Evolutionary conservation across 805 yeast genomes (phyloP).

Genomic region (Candida coleopterorum): DNA sequence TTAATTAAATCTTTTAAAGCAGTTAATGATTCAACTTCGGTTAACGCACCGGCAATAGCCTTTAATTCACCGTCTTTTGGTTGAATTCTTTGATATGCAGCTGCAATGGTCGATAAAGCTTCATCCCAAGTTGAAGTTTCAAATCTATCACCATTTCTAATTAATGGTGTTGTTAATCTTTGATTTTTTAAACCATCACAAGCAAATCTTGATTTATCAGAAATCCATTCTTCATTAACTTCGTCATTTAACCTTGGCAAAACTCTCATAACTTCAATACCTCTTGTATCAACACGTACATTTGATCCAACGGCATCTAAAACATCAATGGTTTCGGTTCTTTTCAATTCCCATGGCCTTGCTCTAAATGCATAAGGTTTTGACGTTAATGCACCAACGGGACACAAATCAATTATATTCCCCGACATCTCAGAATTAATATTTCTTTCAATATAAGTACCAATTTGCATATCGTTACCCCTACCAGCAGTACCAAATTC

Average conservation of each 20-base stretch:
- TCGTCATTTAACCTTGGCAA: conserved; percentile 84
- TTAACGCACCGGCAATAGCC: conserved; percentile 77
- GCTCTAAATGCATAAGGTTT: conserved; percentile 92
- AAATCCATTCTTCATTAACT: conserved; percentile 86
- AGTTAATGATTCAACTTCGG: conserved; percentile 79
- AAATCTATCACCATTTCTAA: conserved; percentile 65
- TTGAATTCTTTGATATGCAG: conserved; percentile 49
- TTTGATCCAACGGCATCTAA: conserved; percentile 80
- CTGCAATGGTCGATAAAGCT: conserved; percentile 66
- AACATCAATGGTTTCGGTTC: conserved; percentile 83
- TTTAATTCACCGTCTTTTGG: conserved; percentile 71
- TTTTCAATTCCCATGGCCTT: conserved; percentile 89
- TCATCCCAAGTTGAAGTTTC: conserved; percentile 84
- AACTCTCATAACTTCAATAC: conserved; percentile 82
- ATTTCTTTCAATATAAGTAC: conserved; percentile 82
- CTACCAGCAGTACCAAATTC: conserved; percentile 87
- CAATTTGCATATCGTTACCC: conserved; percentile 90
- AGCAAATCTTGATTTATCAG: conserved; percentile 82
- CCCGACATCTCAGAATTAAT: conserved; percentile 83
- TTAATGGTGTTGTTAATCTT: conserved; percentile 75
- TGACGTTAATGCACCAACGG: conserved; percentile 87
- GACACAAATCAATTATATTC: conserved; percentile 82
- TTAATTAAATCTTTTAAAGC: conserved; percentile 77
- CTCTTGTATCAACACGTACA: conserved; percentile 81
- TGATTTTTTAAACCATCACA: conserved; percentile 83